Evolutionary conservation across 768 basidiomycete genomes (phyloP).

Genomic region (Boletus tomentosulus): DNA sequence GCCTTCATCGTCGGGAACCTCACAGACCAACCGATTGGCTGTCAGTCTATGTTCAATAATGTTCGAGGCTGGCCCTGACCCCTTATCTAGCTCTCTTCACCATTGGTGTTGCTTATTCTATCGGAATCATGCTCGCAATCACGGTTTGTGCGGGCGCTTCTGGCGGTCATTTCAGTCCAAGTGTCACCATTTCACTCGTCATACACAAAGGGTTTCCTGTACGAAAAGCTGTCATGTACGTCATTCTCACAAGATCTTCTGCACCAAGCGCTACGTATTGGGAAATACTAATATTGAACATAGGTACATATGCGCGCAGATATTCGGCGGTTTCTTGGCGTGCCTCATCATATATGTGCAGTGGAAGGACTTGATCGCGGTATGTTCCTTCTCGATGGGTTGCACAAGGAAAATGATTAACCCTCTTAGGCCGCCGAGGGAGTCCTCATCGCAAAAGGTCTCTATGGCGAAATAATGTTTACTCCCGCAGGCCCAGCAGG

Average conservation of each 20-base stretch:
- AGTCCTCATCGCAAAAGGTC: slow-evolving; percentile 24
- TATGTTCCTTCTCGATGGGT: slow-evolving; percentile 42
- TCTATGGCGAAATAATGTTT: slow-evolving; percentile 33
- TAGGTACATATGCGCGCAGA: slow-evolving; percentile 65
- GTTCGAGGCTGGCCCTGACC: not conserved
- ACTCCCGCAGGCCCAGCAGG: slow-evolving; percentile 34
- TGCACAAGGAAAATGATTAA: slow-evolving; percentile 11
- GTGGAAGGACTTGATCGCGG: slow-evolving; percentile 50
- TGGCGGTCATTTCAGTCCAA: slow-evolving; percentile 65
- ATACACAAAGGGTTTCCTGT: slow-evolving; percentile 54
- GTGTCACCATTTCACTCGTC: slow-evolving; percentile 49
- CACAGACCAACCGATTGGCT: slow-evolving; percentile 41
- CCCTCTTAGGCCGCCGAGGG: slow-evolving; percentile 23
- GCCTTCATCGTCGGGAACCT: slow-evolving; percentile 47
- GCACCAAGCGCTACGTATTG: not conserved
- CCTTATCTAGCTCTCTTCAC: slow-evolving; percentile 46
- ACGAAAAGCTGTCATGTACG: slow-evolving; percentile 48
- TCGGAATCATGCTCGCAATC: slow-evolving; percentile 59
- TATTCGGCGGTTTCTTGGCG: slow-evolving; percentile 62
- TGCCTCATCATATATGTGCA: slow-evolving; percentile 58
- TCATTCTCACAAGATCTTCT: slow-evolving; percentile 9
- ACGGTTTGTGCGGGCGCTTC: slow-evolving; percentile 49
- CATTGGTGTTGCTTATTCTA: slow-evolving; percentile 53
- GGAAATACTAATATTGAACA: slow-evolving; percentile 9
- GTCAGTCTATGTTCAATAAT: slow-evolving; percentile 34